These are phyloP conservation scores for Apiospora sp. DNA, from an alignment of 2,329 filamentous ascomycete species.

Conservation along the genomic window DNA sequence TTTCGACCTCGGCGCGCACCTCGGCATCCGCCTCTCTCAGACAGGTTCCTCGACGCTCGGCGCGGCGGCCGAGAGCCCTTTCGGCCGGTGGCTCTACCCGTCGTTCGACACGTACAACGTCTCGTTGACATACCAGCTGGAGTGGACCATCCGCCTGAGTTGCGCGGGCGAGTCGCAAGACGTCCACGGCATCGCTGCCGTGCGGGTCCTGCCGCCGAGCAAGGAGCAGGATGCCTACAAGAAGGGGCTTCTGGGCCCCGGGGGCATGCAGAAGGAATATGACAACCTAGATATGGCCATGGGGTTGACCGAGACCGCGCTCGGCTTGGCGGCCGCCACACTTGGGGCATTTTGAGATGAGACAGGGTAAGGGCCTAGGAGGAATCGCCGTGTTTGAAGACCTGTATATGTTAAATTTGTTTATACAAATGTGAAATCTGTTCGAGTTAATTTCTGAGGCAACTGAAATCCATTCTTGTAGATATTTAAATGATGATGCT, in stretches of 20 bases:
- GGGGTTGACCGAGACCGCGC: neutral
- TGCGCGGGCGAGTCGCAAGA: slow-evolving; percentile 25
- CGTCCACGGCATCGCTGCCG: neutral
- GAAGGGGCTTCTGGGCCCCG: slow-evolving; percentile 4
- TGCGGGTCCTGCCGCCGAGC: slow-evolving; percentile 23
- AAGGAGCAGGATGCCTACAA: slow-evolving; percentile 23
- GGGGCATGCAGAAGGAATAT: slow-evolving; percentile 25
- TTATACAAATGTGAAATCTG: no score
- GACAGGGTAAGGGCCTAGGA: no score
- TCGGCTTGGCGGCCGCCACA: neutral
- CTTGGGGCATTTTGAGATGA: neutral
- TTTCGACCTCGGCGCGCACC: slow-evolving; percentile 21
- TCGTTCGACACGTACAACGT: slow-evolving; percentile 27
- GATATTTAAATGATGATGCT: no score
- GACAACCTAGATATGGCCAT: neutral
- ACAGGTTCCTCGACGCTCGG: slow-evolving; percentile 11
- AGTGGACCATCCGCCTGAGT: slow-evolving; percentile 23
- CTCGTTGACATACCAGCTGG: slow-evolving; percentile 21
- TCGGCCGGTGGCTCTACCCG: slow-evolving; percentile 22
- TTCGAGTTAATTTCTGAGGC: no score
- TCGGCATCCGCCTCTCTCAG: slow-evolving; percentile 24
- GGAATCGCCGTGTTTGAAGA: no score
- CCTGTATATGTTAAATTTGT: no score
- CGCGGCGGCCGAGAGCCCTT: neutral
- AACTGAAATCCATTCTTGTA: no score